phyloP scores from a whole-genome alignment of 2,329 filamentous ascomycete genomes.

The Colletotrichum zoysiae region DNA sequence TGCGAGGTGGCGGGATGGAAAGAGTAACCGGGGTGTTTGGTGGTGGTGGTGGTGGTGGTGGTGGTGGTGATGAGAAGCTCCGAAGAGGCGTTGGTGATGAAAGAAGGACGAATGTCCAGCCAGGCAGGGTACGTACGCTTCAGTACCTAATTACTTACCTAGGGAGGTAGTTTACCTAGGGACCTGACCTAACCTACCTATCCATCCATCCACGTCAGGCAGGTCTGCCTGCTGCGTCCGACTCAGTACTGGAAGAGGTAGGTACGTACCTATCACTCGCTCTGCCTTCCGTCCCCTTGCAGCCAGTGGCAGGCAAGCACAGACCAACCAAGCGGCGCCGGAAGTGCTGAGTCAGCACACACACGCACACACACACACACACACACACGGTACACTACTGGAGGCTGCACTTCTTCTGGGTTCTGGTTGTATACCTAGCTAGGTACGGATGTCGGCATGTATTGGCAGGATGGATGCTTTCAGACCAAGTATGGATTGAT shows the following conservation, averaged over 20 bases:
- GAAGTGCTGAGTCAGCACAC: conserved; percentile 18
- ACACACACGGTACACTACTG: too few species aligned
- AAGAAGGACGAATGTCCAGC: conserved; percentile 24
- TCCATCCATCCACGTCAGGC: conserved; percentile 58
- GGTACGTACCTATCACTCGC: conserved; percentile 22
- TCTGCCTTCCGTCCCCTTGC: conserved; percentile 7
- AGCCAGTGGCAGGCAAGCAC: neutral
- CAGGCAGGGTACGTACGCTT: too few species aligned
- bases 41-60: conserved; percentile 26
- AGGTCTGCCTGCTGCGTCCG: conserved; percentile 54
- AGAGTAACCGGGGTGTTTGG: conserved; percentile 5
- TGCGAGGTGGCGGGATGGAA: conserved; percentile 13
- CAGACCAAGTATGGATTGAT: too few species aligned
- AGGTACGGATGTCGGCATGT: too few species aligned
- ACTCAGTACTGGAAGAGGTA: neutral
- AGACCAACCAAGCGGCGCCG: neutral
- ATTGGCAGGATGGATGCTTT: too few species aligned
- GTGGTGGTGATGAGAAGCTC: conserved; percentile 19
- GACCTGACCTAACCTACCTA: neutral
- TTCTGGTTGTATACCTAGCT: too few species aligned
- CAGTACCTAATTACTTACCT: too few species aligned
- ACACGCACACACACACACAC: too few species aligned
- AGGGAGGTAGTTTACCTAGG: too few species aligned
- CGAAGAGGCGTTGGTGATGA: conserved; percentile 38
- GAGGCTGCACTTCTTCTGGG: conserved; percentile 11